These are phyloP conservation scores for Monosporascus ibericus DNA, from an alignment of 2,329 filamentous ascomycete species.

Conservation along the genomic window DNA sequence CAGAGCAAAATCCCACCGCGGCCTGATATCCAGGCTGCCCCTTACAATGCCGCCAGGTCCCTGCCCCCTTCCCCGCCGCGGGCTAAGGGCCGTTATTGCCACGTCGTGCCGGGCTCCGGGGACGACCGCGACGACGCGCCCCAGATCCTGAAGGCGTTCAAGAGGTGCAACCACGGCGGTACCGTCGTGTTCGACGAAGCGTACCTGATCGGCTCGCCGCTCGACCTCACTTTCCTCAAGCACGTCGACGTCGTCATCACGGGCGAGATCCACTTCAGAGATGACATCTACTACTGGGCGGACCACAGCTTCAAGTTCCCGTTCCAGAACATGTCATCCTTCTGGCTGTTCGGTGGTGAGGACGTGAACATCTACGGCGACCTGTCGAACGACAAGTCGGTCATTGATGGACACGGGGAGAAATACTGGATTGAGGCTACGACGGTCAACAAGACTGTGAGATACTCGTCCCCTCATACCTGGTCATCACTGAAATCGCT, in stretches of 20 bases:
- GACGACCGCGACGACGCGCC: conserved; percentile 16
- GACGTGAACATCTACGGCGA: conserved; percentile 62
- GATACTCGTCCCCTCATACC: not conserved
- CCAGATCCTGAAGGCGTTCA: conserved; percentile 46
- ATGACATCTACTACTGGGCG: conserved; percentile 65
- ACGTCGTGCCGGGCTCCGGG: conserved; percentile 8
- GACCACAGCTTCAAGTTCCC: conserved; percentile 55
- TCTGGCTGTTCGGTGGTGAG: conserved; percentile 39
- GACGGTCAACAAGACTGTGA: conserved; percentile 25
- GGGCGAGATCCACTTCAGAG: conserved; percentile 55
- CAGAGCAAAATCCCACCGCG: conserved; percentile 7
- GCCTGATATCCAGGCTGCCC: conserved; percentile 8
- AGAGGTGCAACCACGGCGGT: conserved; percentile 57
- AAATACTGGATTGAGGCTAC: conserved; percentile 54
- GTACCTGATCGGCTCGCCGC: conserved; percentile 57
- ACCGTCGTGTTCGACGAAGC: conserved; percentile 52
- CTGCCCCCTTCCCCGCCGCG: conserved; percentile 9
- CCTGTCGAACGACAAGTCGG: conserved; percentile 10
- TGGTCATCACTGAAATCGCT: not conserved
- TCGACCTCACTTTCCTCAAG: conserved; percentile 60
- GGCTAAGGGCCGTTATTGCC: conserved; percentile 7
- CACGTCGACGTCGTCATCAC: conserved; percentile 54
- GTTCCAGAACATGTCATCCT: conserved; percentile 58
- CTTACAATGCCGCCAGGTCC: conserved; percentile 6
- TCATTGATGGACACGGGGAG: conserved; percentile 57